Evolutionary conservation across 1,139 yeast genomes (phyloP).

Genomic region (Scheffersomyces parashehatae): DNA sequence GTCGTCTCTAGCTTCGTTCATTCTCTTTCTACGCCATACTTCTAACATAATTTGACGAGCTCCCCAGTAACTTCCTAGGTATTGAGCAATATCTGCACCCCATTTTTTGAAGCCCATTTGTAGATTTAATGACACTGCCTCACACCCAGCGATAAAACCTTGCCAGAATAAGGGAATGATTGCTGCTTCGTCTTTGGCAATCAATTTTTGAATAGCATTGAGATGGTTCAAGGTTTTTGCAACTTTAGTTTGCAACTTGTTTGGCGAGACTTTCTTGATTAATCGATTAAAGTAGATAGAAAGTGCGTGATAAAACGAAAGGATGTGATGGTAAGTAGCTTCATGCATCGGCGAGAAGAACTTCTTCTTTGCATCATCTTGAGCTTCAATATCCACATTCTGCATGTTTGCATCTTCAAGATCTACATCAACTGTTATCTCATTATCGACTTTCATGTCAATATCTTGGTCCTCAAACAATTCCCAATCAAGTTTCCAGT

Average conservation of each 20-base stretch:
- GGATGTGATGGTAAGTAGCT: conserved; percentile 79
- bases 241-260: conserved; percentile 59
- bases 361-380: conserved; percentile 17
- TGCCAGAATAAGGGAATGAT: conserved; percentile 86
- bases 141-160: conserved; percentile 88
- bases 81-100: conserved; percentile 78
- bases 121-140: conserved; percentile 58
- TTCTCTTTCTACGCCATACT: conserved; percentile 77
- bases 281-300: conserved; percentile 74
- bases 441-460: conserved; percentile 4
- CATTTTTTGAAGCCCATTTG: conserved; percentile 73
- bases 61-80: conserved; percentile 83
- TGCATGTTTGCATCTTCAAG: conserved; percentile 11
- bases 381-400: conserved; percentile 17
- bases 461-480: conserved; percentile 24
- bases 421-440: conserved; percentile 11
- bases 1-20: conserved; percentile 57
- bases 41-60: conserved; percentile 83
- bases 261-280: conserved; percentile 55
- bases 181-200: conserved; percentile 53
- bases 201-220: conserved; percentile 60
- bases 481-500: conserved; percentile 73
- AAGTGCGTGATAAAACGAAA: conserved; percentile 76
- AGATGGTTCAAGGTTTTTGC: conserved; percentile 62
- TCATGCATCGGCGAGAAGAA: conserved; percentile 61